Base-by-base conservation (phyloP, 441 rosid genomes). In the Populus hybrid region DNA sequence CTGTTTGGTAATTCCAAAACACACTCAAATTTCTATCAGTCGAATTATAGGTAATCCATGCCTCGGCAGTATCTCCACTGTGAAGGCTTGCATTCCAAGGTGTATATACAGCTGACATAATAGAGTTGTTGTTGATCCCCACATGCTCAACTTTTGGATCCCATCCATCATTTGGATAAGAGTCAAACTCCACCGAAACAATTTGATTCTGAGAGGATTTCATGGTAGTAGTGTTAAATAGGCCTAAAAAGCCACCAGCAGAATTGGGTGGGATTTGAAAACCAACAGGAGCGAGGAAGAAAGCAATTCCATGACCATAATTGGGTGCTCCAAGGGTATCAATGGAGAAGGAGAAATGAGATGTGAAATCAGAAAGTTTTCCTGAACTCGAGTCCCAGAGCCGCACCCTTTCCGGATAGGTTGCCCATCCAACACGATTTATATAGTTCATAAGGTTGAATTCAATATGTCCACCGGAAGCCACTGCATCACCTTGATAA, bases 391-490 rank as follows among this genome's bases (percentile, higher is more conserved):
- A 79, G 68, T 85, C 87, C 92, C 92, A 90, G 28, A 90, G 34
- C 9, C 82, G 85, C 9, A 91, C 78, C 9, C 61, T 77, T 7
- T 85, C 38, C 1, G 79, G 74, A 76, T 88, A 91, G 3, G 88
- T 86, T 24, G 71, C 87, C 78, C 87, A 78, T 7, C 96, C 97
- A 61, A 90, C 91, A 5, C 82, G 91, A 69, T 84, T 74, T 19
- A 34, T 26, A 16, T 81, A 83, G 5, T 5, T 24, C 6, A 1
- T 67, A 7, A 69, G 75, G 77, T 76, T 85, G 42, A 71, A 69
- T 70, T 86, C 87, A 19, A 87, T 77, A 0, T 77, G 76, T n/a
- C 91, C 91, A 24, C 70, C 82, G 0, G 9, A 28, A 35, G 83
- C 50, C 9, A 6, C 61, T 36, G 91, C 89, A 69, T 80, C 91